Base-by-base conservation (phyloP, 1,284 basidiomycete species). In the Porodaedalea pini region DNA sequence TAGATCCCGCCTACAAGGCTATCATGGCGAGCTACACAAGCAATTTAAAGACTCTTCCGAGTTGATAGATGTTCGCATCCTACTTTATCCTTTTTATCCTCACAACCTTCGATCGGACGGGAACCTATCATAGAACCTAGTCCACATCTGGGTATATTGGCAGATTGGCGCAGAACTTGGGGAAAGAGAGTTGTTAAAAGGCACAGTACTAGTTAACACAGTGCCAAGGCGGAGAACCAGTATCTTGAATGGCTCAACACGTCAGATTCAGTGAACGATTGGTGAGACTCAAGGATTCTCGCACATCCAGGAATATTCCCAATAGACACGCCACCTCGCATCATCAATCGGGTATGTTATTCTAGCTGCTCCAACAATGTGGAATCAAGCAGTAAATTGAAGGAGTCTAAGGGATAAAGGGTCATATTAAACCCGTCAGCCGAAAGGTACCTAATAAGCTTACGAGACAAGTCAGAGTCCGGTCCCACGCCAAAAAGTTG, bases 261-360 rank as follows among this genome's bases (percentile, higher is more conserved):
- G n/a, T n/a, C n/a, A n/a, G n/a, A n/a, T n/a, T n/a, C n/a, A n/a
- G n/a, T n/a, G n/a, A n/a, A n/a, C n/a, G n/a, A n/a, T n/a, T 0
- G 90, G 90, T 1, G 91, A 70, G 25, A 72, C 75, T 44, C 13
- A 23, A 15, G 39, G 44, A 23, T 21, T 51, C 51, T 34, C 83
- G 64, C 69, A 94, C 94, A 93, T 69, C 96, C 96, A 0, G 97
- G 96, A 11, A 95, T 94, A 67, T 93, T 94, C n/a, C 96, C 96
- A 7, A 98, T 86, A 0, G 94, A 88, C 0, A 98, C 95, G 69
- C 93, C 96, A n/a, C 94, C 95, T n/a, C n/a, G n/a, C n/a, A n/a
- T n/a, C n/a, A 5, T 99, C 77, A 13, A 97, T 97, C 64, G 90
- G 88, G 73, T 99, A 99, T 10, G 99, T 84, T 4, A 94, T 94